Evolutionary conservation across 208 protist genomes (phyloP).

Genomic region (Leishmania mexicana): DNA sequence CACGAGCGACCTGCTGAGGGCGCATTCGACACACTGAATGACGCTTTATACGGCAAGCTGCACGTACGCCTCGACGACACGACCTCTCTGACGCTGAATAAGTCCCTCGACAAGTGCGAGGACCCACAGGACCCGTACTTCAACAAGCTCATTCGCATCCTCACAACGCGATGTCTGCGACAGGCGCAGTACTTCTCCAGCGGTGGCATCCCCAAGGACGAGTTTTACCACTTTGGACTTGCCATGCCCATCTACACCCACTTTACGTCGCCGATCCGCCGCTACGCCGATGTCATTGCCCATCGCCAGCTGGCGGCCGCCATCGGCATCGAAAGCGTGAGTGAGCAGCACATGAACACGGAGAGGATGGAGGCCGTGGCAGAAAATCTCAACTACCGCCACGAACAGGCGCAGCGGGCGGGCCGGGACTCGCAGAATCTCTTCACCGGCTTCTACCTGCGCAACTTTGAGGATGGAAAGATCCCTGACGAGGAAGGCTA

Average conservation of each 20-base stretch:
- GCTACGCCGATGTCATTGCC: slow-evolving; percentile 95
- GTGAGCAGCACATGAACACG: slow-evolving; percentile 56
- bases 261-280: slow-evolving; percentile 96
- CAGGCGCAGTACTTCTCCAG: slow-evolving; percentile 95
- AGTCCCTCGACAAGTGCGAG: slow-evolving; percentile 81
- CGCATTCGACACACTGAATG: slow-evolving; percentile 87
- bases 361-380: slow-evolving; percentile 79
- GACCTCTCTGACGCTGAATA: slow-evolving; percentile 81
- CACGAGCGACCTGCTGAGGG: slow-evolving; percentile 88
- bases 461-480: slow-evolving; percentile 65
- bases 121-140: slow-evolving; percentile 87
- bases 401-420: slow-evolving; percentile 92
- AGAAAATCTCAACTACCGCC: slow-evolving; percentile 91
- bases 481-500: slow-evolving; percentile 88
- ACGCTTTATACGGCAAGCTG: slow-evolving; percentile 66
- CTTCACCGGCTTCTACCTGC: slow-evolving; percentile 91
- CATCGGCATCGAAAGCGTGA: slow-evolving; percentile 59
- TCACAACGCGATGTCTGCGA: slow-evolving; percentile 91
- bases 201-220: slow-evolving; percentile 72
- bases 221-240: slow-evolving; percentile 94
- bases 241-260: slow-evolving; percentile 96
- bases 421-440: slow-evolving; percentile 92
- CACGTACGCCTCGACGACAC: slow-evolving; percentile 78
- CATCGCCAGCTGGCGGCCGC: slow-evolving; percentile 91
- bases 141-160: slow-evolving; percentile 91